phyloP scores from a whole-genome alignment of 78 protist species.

The Chrysochromulina parva region DNA sequence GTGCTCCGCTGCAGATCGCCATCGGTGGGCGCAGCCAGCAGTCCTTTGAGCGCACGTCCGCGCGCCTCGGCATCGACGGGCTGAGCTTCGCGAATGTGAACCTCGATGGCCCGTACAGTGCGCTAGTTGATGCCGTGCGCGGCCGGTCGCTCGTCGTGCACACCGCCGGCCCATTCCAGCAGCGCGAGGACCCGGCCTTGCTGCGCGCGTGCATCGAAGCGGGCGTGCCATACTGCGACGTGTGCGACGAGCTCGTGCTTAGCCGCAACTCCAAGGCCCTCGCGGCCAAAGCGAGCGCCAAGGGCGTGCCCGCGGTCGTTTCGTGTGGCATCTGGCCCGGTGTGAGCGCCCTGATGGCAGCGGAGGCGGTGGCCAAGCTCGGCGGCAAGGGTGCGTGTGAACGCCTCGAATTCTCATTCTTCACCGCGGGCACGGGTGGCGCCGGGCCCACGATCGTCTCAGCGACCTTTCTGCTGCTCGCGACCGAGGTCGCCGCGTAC shows the following conservation, averaged over 20 bases:
- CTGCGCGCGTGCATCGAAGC: background rate
- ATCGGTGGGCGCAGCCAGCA: background rate
- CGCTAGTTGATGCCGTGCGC: background rate
- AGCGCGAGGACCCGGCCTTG: background rate
- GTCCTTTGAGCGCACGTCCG: background rate
- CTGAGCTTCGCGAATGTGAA: background rate
- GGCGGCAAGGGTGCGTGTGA: background rate
- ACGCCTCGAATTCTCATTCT: background rate
- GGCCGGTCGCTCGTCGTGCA: background rate
- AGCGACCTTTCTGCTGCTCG: conserved; percentile 8
- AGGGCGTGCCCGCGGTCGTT: background rate
- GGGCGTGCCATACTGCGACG: background rate
- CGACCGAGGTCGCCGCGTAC: too few relatives aligned
- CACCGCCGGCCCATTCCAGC: conserved; percentile 17
- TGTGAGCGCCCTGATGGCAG: background rate
- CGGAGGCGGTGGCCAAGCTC: background rate
- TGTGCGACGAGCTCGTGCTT: background rate
- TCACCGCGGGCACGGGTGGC: background rate
- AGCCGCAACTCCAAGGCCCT: background rate
- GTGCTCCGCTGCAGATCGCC: background rate
- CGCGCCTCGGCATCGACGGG: background rate
- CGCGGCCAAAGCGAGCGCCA: background rate
- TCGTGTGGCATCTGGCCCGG: conserved; percentile 3
- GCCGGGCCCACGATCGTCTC: background rate
- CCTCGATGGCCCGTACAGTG: background rate